phyloP scores from a whole-genome alignment of 352 stramenopile genomes.

The Discostella stelligera region DNA sequence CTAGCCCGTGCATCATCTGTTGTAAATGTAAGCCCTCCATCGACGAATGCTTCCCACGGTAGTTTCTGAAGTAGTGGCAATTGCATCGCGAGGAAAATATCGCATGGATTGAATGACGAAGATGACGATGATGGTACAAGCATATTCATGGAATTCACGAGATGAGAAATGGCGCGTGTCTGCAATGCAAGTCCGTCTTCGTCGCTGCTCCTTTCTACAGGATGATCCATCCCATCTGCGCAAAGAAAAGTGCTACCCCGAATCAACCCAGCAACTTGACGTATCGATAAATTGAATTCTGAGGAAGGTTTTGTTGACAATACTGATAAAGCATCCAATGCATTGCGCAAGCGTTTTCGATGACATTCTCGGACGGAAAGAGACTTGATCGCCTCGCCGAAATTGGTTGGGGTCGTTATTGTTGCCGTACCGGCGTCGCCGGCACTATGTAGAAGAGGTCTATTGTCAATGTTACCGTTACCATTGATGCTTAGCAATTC shows the following conservation, averaged over 20 bases:
- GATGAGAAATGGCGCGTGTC: slow-evolving; percentile 2
- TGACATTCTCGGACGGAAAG: slow-evolving; percentile 22
- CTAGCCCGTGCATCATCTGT: slow-evolving; percentile 7
- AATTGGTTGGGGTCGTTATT: background rate
- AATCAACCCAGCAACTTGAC: slow-evolving; percentile 30
- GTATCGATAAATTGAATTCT: slow-evolving; percentile 10
- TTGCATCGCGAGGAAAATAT: slow-evolving; percentile 40
- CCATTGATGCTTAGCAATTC: slow-evolving; percentile 6
- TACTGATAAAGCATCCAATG: slow-evolving; percentile 10
- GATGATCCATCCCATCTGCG: background rate
- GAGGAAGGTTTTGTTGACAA: background rate
- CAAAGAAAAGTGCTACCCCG: slow-evolving; percentile 13
- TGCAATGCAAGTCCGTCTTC: slow-evolving; percentile 5
- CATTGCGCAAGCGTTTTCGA: slow-evolving; percentile 31
- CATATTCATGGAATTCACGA: slow-evolving; percentile 23
- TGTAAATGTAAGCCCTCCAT: slow-evolving; percentile 26
- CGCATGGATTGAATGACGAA: slow-evolving; percentile 13
- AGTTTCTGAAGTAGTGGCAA: slow-evolving; percentile 31
- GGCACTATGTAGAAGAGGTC: background rate
- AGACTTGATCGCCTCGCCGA: slow-evolving; percentile 12
- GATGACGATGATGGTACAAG: slow-evolving; percentile 3
- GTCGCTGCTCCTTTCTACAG: background rate
- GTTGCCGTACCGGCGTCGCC: background rate
- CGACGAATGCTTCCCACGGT: slow-evolving; percentile 16
- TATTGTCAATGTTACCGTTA: background rate